These are phyloP conservation scores for Huntiella decipiens DNA, from an alignment of 2,329 filamentous ascomycete species.

Conservation along the genomic window DNA sequence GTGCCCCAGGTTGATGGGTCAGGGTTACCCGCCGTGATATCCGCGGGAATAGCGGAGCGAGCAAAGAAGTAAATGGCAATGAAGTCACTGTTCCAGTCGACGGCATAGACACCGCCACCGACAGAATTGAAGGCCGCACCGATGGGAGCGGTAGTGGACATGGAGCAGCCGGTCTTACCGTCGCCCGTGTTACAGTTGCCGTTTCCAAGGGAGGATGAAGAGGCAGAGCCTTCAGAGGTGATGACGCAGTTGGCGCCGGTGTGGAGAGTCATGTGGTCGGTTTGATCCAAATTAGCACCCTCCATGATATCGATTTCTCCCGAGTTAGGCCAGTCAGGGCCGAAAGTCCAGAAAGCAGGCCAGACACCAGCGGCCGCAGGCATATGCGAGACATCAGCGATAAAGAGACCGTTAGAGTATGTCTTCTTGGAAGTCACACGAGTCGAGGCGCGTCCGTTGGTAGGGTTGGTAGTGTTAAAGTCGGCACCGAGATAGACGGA, in stretches of 20 bases:
- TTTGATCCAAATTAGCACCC: slow-evolving; percentile 45
- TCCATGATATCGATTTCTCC: slow-evolving; percentile 73
- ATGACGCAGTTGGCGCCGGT: slow-evolving; percentile 42
- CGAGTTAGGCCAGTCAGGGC: slow-evolving; percentile 46
- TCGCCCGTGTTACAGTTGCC: slow-evolving; percentile 37
- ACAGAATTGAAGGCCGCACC: slow-evolving; percentile 52
- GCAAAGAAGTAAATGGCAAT: slow-evolving; percentile 76
- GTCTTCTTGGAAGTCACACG: slow-evolving; percentile 47
- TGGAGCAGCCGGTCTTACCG: slow-evolving; percentile 40
- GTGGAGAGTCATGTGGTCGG: slow-evolving; percentile 49
- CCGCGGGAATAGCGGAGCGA: slow-evolving; percentile 40
- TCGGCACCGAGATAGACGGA: slow-evolving; percentile 55
- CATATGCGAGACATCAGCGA: slow-evolving; percentile 59
- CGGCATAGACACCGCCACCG: slow-evolving; percentile 52
- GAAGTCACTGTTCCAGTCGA: slow-evolving; percentile 52
- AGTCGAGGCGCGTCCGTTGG: slow-evolving; percentile 47
- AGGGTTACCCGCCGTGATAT: slow-evolving; percentile 40
- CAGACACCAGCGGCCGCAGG: slow-evolving; percentile 51
- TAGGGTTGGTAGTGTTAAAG: slow-evolving; percentile 32
- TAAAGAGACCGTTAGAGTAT: slow-evolving; percentile 51
- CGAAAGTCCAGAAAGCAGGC: slow-evolving; percentile 56
- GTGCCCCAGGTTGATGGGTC: slow-evolving; percentile 49
- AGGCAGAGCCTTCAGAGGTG: slow-evolving; percentile 28
- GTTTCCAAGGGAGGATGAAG: slow-evolving; percentile 26
- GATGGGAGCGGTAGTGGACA: slow-evolving; percentile 34